phyloP scores from a whole-genome alignment of 208 protist species.

The Porcisia hertigi region DNA sequence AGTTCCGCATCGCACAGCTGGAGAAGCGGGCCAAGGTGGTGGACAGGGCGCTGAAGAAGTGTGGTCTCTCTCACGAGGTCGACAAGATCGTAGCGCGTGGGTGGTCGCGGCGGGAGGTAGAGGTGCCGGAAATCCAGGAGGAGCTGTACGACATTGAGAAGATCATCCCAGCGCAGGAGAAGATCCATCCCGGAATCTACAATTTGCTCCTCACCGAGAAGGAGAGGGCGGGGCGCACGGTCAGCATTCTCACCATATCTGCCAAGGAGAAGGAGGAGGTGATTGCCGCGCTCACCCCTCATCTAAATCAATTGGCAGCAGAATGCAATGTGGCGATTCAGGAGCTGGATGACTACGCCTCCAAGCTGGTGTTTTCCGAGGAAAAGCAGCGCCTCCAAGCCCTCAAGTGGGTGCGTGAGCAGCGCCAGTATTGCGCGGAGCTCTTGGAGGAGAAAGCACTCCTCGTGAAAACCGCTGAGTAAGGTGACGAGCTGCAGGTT shows the following conservation, averaged over 20 bases:
- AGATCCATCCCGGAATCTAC: constrained; percentile 83
- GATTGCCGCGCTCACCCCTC: constrained; percentile 55
- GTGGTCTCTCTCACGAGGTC: constrained; percentile 60
- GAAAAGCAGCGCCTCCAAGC: constrained; percentile 71
- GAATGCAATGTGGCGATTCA: constrained; percentile 73
- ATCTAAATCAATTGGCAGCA: constrained; percentile 50
- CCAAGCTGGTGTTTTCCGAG: constrained; percentile 63
- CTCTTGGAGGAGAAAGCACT: constrained; percentile 42
- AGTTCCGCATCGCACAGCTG: constrained; percentile 81
- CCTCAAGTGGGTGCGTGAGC: constrained; percentile 71
- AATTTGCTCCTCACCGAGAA: constrained; percentile 83
- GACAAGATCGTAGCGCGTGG: constrained; percentile 53
- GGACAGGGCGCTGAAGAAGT: constrained; percentile 60
- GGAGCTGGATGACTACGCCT: constrained; percentile 72
- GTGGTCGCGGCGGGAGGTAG: constrained; percentile 53
- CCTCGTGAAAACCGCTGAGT: constrained; percentile 6
- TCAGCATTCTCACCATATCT: constrained; percentile 72
- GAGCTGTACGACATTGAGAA: constrained; percentile 80
- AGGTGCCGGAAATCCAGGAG: constrained; percentile 45
- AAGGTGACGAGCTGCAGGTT: not conserved
- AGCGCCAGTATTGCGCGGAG: constrained; percentile 59
- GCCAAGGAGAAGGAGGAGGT: constrained; percentile 81
- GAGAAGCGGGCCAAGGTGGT: constrained; percentile 68
- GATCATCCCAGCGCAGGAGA: constrained; percentile 85
- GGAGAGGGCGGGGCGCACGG: constrained; percentile 59